Percentiles rank a stretch among this genome's conserved stretches.
These are phyloP conservation scores for Lentinula detonsa DNA, from an alignment of 768 basidiomycete species.

Conservation along the genomic window DNA sequence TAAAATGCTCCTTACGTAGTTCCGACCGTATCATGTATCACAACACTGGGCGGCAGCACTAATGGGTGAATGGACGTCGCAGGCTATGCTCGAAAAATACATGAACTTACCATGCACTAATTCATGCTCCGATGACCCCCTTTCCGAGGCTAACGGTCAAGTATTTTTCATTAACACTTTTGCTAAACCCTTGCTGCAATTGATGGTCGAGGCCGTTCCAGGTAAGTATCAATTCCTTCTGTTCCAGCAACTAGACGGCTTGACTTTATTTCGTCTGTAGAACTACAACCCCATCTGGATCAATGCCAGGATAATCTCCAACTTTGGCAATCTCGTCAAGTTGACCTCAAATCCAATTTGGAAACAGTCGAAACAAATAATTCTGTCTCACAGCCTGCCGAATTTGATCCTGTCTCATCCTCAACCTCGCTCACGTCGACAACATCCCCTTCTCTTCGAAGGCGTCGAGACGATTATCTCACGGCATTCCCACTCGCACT, in stretches of 20 bases:
- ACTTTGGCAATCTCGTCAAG: conserved; percentile 56
- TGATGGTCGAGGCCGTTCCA: conserved; percentile 68
- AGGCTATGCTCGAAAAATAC: conserved; percentile 79
- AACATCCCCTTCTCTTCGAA: conserved; percentile 18
- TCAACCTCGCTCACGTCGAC: conserved; percentile 39
- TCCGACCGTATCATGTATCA: conserved; percentile 87
- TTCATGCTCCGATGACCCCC: conserved; percentile 30
- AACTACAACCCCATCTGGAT: conserved; percentile 60
- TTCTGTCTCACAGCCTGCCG: background rate
- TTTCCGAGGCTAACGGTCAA: conserved; percentile 68
- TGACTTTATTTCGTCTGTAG: conserved; percentile 25
- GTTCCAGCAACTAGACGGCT: background rate
- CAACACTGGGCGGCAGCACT: conserved; percentile 90
- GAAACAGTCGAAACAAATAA: background rate
- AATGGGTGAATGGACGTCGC: conserved; percentile 85
- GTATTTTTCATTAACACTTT: conserved; percentile 85
- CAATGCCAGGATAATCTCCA: conserved; percentile 66
- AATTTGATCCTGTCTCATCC: conserved; percentile 20
- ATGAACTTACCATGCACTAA: conserved; percentile 68
- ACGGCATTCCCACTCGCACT: conserved; percentile 27
- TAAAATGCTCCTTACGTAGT: conserved; percentile 35
- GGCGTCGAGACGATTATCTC: conserved; percentile 22
- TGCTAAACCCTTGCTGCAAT: conserved; percentile 77
- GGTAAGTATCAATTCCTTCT: conserved; percentile 35
- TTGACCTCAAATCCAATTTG: conserved; percentile 25